Evolutionary conservation across 805 yeast genomes (phyloP).

Genomic region (Candida berthetii): DNA sequence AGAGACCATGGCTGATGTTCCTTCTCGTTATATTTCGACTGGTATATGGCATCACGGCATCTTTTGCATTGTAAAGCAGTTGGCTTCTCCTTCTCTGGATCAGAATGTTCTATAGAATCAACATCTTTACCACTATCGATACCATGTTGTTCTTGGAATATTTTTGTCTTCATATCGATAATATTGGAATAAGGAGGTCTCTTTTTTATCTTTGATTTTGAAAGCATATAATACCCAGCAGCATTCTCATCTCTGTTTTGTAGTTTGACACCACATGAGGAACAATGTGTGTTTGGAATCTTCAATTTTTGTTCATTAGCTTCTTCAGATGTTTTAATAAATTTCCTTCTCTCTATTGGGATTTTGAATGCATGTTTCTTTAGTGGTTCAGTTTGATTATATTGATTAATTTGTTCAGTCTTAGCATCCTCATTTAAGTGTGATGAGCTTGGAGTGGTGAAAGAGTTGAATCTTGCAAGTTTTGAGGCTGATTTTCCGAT

Average conservation of each 20-base stretch:
- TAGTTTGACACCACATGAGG: neutral
- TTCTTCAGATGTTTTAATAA: too few species aligned
- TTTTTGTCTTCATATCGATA: too few species aligned
- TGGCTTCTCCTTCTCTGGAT: slow-evolving; percentile 3
- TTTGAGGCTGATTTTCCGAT: too few species aligned
- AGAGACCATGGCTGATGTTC: slow-evolving; percentile 27
- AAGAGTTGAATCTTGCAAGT: too few species aligned
- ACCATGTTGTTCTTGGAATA: slow-evolving; percentile 1
- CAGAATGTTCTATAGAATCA: too few species aligned
- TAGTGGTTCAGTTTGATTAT: too few species aligned
- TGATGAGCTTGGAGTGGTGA: too few species aligned
- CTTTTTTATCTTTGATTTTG: neutral
- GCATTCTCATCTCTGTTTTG: neutral
- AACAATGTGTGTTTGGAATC: neutral
- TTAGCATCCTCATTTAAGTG: too few species aligned
- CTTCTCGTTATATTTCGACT: slow-evolving; percentile 29
- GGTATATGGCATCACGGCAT: slow-evolving; percentile 46
- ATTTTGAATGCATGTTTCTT: too few species aligned
- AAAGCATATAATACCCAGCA: neutral
- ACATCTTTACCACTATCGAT: slow-evolving; percentile 1
- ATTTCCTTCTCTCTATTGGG: too few species aligned
- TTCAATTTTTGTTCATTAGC: too few species aligned
- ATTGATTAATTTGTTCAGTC: too few species aligned
- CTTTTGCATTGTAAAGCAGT: slow-evolving; percentile 36
- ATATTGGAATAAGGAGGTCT: neutral